Evolutionary conservation across 1,284 basidiomycete genomes (phyloP), one percentile per base, ranked within the genome.

Genomic region (Fomitopsis betulina): DNA sequence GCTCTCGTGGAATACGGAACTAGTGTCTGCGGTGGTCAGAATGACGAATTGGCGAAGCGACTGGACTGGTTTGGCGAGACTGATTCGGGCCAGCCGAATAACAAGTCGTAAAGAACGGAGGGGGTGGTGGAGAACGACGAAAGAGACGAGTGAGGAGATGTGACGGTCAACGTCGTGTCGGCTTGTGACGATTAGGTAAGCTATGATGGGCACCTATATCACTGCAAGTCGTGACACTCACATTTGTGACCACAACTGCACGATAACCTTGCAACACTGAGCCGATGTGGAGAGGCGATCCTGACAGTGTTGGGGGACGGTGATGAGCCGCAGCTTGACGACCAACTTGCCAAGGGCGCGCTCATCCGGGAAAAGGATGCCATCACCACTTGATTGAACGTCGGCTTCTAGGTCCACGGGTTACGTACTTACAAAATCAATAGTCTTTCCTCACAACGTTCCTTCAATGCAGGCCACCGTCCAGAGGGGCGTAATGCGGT

Each of bases 41-140:
- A 43, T 35, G 55, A 57, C 56, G 57, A 42, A 38, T 32, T 55
- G 53, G 45, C 17, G 57, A 58, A 56, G 45, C 23, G 52, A 56
- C 30, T 54, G 56, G 58, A 58, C 57, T 37, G 25, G 51, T 30
- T 12, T n/a, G 10, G 40, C 55, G 23, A 52, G 56, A 61, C 58
- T 63, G 59, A 61, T 53, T 60, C 66, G 66, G 66, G 55, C 63
- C 66, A 63, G 63, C 66, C 66, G 66, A 66, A 56, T 49, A 49
- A 55, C 47, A 56, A 62, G 58, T 51, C 63, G 61, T 61, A 53
- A 56, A 35, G 58, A 58, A 58, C 4, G 27, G 57, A 57, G 35
- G 40, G 35, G 52, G 40, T n/a, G n/a, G 32, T 57, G 57, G 58
- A 54, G 19, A 55, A 56, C 52, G 59, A 45, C 23, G 55, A 60